These are phyloP conservation scores for Corylus americana DNA, from an alignment of 306 rosid species.

Conservation along the genomic window DNA sequence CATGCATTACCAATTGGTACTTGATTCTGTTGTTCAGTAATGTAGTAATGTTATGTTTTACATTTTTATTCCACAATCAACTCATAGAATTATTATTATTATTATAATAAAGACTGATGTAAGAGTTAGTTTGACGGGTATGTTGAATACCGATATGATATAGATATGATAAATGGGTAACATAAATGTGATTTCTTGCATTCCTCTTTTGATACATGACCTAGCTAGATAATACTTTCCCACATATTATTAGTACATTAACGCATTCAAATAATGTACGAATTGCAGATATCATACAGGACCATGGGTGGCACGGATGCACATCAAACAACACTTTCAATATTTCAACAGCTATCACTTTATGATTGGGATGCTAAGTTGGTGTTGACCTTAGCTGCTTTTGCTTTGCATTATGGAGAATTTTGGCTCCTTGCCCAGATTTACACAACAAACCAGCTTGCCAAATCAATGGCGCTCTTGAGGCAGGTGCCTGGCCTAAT, in stretches of 20 bases:
- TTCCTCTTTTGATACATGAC: too few species aligned
- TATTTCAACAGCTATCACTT: slow-evolving; percentile 40
- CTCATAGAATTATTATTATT: too few species aligned
- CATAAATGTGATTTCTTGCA: too few species aligned
- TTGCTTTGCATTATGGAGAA: slow-evolving; percentile 44
- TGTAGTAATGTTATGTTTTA: too few species aligned
- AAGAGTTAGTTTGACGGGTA: too few species aligned
- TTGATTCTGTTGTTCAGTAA: too few species aligned
- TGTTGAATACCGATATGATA: too few species aligned
- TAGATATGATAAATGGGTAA: too few species aligned
- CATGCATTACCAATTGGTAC: too few species aligned
- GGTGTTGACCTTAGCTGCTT: slow-evolving; percentile 49
- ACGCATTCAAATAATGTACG: neutral
- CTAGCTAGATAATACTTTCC: neutral
- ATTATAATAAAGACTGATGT: too few species aligned
- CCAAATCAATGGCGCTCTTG: slow-evolving; percentile 51
- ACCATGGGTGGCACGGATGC: slow-evolving; percentile 42
- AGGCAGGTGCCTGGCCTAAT: slow-evolving; percentile 49
- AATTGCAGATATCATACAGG: slow-evolving; percentile 47
- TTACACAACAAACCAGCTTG: slow-evolving; percentile 42
- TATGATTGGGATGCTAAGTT: slow-evolving; percentile 55
- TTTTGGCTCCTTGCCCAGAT: slow-evolving; percentile 54
- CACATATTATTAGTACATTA: neutral
- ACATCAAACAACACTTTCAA: slow-evolving; percentile 41
- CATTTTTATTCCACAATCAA: too few species aligned